phyloP scores from a whole-genome alignment of 495 filamentous ascomycete species.

The Melanomma pulvis-pyrius region DNA sequence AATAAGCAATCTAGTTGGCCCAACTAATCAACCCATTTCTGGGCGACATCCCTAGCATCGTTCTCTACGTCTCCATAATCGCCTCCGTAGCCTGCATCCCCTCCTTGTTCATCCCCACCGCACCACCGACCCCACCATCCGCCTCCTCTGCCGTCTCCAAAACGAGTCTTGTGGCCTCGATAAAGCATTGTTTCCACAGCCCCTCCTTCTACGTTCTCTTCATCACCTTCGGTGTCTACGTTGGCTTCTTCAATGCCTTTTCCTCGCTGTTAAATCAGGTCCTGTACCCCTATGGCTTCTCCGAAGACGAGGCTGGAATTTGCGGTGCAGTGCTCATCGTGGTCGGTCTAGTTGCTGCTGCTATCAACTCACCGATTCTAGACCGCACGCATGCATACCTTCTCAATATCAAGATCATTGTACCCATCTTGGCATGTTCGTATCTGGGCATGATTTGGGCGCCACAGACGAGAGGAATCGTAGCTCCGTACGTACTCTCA shows the following conservation, averaged over 20 bases:
- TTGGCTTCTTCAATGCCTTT: slow-evolving; percentile 89
- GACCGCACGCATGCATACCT: slow-evolving; percentile 84
- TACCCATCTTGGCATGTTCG: slow-evolving; percentile 71
- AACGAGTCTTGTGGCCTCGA: slow-evolving; percentile 59
- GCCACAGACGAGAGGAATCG: slow-evolving; percentile 67
- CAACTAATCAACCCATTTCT: slow-evolving; percentile 83
- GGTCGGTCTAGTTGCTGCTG: slow-evolving; percentile 76
- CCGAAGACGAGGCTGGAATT: slow-evolving; percentile 81
- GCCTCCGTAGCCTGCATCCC: slow-evolving; percentile 72
- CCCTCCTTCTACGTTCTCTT: slow-evolving; percentile 76
- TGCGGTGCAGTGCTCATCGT: slow-evolving; percentile 89
- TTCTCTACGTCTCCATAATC: slow-evolving; percentile 85
- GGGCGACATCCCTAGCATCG: slow-evolving; percentile 75
- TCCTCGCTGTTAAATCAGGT: slow-evolving; percentile 91
- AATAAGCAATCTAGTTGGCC: slow-evolving; percentile 55
- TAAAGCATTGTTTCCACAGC: slow-evolving; percentile 42
- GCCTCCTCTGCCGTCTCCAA: slow-evolving; percentile 48
- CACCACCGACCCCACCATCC: slow-evolving; percentile 70
- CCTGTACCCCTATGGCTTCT: slow-evolving; percentile 78
- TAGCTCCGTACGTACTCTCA: slow-evolving; percentile 70
- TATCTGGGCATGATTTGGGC: slow-evolving; percentile 84
- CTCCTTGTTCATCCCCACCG: slow-evolving; percentile 80
- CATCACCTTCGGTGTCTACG: slow-evolving; percentile 78
- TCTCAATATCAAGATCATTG: slow-evolving; percentile 69
- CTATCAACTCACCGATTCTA: slow-evolving; percentile 75